phyloP scores from a whole-genome alignment of 148 eudicot species.

The Amaranthus hypochondriacus region DNA sequence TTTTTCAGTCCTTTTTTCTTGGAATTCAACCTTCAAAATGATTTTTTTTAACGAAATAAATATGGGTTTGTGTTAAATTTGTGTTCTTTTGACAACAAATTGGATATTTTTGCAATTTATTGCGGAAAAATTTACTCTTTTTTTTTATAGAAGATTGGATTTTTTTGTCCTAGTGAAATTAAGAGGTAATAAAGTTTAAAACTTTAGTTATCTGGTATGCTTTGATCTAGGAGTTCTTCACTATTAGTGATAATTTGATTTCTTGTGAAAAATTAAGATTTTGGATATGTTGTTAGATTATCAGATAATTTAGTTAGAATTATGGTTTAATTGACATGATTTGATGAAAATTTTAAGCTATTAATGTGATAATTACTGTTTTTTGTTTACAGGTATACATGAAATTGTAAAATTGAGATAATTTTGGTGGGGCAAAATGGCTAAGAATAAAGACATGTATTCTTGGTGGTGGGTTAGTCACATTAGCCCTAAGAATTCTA shows the following conservation, averaged over 20 bases:
- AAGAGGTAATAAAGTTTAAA: background rate
- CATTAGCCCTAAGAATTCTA: conserved; percentile 90
- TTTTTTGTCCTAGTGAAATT: conserved; percentile 1
- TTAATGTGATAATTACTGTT: background rate
- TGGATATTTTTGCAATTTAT: background rate
- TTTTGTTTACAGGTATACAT: conserved; percentile 19
- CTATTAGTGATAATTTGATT: conserved; percentile 1
- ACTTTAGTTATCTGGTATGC: background rate
- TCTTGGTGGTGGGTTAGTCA: conserved; percentile 99
- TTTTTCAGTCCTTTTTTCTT: background rate
- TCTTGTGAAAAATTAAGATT: conserved; percentile 4
- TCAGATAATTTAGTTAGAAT: conserved; percentile 16
- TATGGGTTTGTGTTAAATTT: conserved; percentile 11
- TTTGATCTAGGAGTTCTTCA: conserved; percentile 19
- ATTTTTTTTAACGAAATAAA: conserved; percentile 1
- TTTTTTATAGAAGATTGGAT: background rate
- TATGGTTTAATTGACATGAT: conserved; percentile 10
- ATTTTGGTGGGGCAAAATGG: conserved; percentile 38
- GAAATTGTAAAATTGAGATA: conserved; percentile 12
- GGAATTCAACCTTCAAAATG: conserved; percentile 20
- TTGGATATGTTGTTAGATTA: conserved; percentile 2
- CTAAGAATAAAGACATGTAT: conserved; percentile 68
- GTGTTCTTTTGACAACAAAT: background rate
- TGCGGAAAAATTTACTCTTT: background rate
- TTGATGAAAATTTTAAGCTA: conserved; percentile 1